Conservation (phyloP, 192 early-diverging fungal species). For the Oehlia diaphana region DNA sequence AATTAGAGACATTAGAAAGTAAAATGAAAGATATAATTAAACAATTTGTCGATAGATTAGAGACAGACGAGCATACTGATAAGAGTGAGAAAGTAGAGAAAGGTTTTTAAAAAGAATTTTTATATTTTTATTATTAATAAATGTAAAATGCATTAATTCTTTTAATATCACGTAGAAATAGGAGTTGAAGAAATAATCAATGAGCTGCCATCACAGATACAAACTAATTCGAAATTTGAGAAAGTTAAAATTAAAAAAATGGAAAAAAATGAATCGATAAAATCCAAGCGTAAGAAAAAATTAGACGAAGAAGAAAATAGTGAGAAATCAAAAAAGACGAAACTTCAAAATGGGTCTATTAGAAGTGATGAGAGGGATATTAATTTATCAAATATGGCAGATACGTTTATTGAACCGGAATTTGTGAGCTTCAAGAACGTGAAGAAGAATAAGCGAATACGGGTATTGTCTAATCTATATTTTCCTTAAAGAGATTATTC, state of each 20-base stretch:
- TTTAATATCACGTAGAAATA: neutral
- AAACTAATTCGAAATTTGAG: neutral
- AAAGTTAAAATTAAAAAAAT: neutral
- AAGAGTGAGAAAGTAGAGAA: constrained; percentile 13
- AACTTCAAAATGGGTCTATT: neutral
- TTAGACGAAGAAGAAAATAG: neutral
- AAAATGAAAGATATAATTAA: constrained; percentile 54
- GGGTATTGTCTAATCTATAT: constrained; percentile 28
- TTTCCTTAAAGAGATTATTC: neutral
- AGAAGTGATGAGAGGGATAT: neutral
- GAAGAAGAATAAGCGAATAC: constrained; percentile 37
- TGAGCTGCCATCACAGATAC: neutral
- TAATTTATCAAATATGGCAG: neutral
- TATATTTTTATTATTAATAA: neutral
- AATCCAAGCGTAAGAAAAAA: neutral
- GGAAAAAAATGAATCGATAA: neutral
- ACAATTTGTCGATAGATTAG: constrained; percentile 40
- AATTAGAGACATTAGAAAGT: constrained; percentile 66
- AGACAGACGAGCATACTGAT: constrained; percentile 27
- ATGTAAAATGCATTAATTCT: neutral
- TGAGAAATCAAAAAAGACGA: neutral
- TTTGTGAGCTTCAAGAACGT: constrained; percentile 39
- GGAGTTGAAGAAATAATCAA: neutral
- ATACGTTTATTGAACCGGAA: constrained; percentile 37
- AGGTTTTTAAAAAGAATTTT: neutral